Evolutionary conservation across 495 filamentous ascomycete species (phyloP), one percentile per base, ranked within the genome.

Genomic region (Aspergillus asperescens): DNA sequence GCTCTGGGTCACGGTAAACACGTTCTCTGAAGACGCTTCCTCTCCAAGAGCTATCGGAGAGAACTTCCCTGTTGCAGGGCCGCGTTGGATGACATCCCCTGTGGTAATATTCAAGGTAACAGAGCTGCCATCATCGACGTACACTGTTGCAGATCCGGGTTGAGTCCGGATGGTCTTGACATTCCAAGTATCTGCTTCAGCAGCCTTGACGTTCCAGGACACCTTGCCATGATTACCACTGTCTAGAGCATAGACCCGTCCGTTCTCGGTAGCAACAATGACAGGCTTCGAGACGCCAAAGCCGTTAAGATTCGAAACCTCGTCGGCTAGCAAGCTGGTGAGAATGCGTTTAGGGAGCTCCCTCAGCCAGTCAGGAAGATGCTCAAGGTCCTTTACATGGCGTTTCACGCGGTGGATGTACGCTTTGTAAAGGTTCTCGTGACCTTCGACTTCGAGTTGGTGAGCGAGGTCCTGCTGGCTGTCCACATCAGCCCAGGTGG

Each of bases 271-370:
- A 6, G 88, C 91, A 38, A 94, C 76, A 54, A 96, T 74, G 6
- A 86, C 79, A 27, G 92, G 71, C 66, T 94, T 95, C 53, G 84
- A 80, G 62, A 95, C 88, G 23, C 92, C 93, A 64, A 96, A 97
- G 62, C 78, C 82, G 62, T 96, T 89, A 10, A 85, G 72, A 10
- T 76, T 72, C 27, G 85, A 71, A 13, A 80, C 83, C 32, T 76
- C 74, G n/a, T 78, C 74, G 4, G 74, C 63, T 20, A 87, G 43
- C n/a, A 95, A 76, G 54, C 83, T 88, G 55, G 80, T 79, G 9
- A 89, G 58, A 24, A 95, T 64, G 18, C 86, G 81, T 25, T 66
- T 59, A 8, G 87, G 87, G 18, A 92, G 72, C 18, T 70, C 69
- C 59, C 81, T 73, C 10, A 93, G 65, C 74, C 84, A 94, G 0